Evolutionary conservation across 495 filamentous ascomycete species (phyloP), one percentile per base, ranked within the genome.

Genomic region (Echria macrotheca): DNA sequence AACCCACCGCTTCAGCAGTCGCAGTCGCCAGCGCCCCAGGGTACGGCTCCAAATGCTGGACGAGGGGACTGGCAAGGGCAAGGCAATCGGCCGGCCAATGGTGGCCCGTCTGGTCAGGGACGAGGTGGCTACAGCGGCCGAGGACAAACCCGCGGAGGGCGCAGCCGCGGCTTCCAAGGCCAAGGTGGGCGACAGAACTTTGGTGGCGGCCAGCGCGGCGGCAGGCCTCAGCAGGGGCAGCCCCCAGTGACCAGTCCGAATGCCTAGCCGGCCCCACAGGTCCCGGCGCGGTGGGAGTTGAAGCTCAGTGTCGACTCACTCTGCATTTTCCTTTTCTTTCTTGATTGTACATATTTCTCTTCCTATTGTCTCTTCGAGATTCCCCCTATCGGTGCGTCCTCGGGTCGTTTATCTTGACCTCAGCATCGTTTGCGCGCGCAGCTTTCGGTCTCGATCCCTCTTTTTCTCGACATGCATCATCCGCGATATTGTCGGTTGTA

Each of bases 181-280:
- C 49, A 61, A 59, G 62, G 53, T 12, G 47, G 52, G n/a, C 74
- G 67, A 33, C 63, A 72, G 50, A 65, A 68, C 43, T 69, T 64
- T 42, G 64, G 65, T 23, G 69, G 69, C 19, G 68, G 70, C 38
- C n/a, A n/a, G n/a, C 67, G 73, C 23, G 72, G 71, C n/a, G 55
- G 52, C 39, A 57, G 59, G 28, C 47, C 35, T n/a, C 57, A 58
- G n/a, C n/a, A n/a, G 39, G 50, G 35, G 5, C 60, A 57, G 31
- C 41, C 61, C n/a, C 62, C 61, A 17, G 55, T 48, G 2, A 55
- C 57, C 43, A 26, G 49, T 5, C 59, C 64, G 52, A 62, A 68
- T 52, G 47, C 50, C 29, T 60, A 54, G 56, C 15, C 21, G 5
- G 31, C 24, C 45, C 47, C 36, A 22, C n/a, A n/a, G n/a, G n/a